These are phyloP conservation scores for Tubosaeta sp. DNA, from an alignment of 768 basidiomycete species.

Conservation along the genomic window DNA sequence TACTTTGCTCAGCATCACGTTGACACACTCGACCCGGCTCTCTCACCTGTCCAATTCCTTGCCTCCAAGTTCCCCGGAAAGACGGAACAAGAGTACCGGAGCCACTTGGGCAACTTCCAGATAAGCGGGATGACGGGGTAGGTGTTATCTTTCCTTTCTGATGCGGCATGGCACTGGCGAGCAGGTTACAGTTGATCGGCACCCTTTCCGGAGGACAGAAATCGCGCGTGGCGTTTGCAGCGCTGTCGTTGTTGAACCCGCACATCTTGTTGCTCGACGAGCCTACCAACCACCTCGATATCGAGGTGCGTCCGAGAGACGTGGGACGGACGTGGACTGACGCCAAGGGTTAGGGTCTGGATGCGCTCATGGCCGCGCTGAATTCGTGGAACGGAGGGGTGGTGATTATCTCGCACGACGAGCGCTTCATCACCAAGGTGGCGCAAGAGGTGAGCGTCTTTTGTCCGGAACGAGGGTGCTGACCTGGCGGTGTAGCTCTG, in stretches of 20 bases:
- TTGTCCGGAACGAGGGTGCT: background rate
- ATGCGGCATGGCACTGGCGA: background rate
- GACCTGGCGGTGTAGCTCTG: constrained; percentile 55
- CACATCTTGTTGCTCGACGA: constrained; percentile 95
- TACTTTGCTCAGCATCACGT: constrained; percentile 97
- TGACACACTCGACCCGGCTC: constrained; percentile 75
- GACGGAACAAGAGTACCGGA: constrained; percentile 92
- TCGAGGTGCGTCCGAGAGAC: constrained; percentile 53
- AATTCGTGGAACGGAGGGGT: constrained; percentile 85
- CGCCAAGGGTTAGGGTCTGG: constrained; percentile 64
- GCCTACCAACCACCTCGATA: constrained; percentile 96
- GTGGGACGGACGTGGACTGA: background rate
- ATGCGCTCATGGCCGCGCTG: constrained; percentile 86
- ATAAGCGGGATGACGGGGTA: constrained; percentile 95
- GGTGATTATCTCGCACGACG: constrained; percentile 93
- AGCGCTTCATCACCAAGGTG: constrained; percentile 88
- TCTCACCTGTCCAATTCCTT: constrained; percentile 94
- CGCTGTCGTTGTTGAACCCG: constrained; percentile 79
- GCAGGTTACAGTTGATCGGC: constrained; percentile 79
- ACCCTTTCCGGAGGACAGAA: constrained; percentile 96
- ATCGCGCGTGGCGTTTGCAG: constrained; percentile 89
- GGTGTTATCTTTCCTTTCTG: constrained; percentile 11
- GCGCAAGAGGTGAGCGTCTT: constrained; percentile 60
- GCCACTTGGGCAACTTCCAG: constrained; percentile 95
- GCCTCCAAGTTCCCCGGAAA: constrained; percentile 90